Percentiles rank a stretch among this genome's conserved stretches.
phyloP scores from a whole-genome alignment of 2,329 filamentous ascomycete genomes.

The Pezizomycotina sp. region DNA sequence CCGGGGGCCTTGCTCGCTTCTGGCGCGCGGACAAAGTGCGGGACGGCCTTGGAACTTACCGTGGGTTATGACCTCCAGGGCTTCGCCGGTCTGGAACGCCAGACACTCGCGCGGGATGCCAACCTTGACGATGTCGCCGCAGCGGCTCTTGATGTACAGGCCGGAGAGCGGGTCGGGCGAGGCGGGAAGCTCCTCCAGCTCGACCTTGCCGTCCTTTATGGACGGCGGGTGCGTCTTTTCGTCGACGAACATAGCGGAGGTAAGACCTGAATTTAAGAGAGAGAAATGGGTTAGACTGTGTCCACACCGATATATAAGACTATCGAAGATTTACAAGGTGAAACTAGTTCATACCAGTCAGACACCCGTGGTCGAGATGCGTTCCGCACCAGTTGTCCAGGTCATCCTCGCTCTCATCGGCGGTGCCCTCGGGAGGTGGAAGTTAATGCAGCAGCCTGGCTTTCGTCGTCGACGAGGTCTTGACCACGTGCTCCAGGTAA shows the following conservation, averaged over 20 bases:
- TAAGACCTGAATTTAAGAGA: conserved; percentile 44
- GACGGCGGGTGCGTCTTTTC: conserved; percentile 37
- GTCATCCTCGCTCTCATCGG: conserved; percentile 28
- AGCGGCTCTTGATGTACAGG: conserved; percentile 82
- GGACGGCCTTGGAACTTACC: conserved; percentile 85
- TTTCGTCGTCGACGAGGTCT: conserved; percentile 73
- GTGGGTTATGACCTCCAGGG: conserved; percentile 75
- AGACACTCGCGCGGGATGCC: conserved; percentile 81
- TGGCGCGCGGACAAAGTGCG: conserved; percentile 80
- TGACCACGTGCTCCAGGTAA: conserved; percentile 76
- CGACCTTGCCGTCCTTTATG: conserved; percentile 28
- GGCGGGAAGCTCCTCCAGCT: conserved; percentile 51
- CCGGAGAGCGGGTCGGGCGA: conserved; percentile 75
- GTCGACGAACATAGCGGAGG: conserved; percentile 90
- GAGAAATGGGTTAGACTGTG: too few relatives aligned
- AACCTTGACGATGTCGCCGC: conserved; percentile 71
- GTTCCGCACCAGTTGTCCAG: conserved; percentile 65
- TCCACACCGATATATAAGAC: too few relatives aligned
- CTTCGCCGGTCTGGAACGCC: conserved; percentile 90
- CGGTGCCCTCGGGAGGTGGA: conserved; percentile 38
- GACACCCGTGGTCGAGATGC: conserved; percentile 78
- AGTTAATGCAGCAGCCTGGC: conserved; percentile 88
- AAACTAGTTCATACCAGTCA: conserved; percentile 42
- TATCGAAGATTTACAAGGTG: neutral
- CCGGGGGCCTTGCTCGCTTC: conserved; percentile 35